Evolutionary conservation across 176 grass and related monocot species (phyloP), one percentile per base, ranked within the genome.

Genomic region (Tuctoria greenei): DNA sequence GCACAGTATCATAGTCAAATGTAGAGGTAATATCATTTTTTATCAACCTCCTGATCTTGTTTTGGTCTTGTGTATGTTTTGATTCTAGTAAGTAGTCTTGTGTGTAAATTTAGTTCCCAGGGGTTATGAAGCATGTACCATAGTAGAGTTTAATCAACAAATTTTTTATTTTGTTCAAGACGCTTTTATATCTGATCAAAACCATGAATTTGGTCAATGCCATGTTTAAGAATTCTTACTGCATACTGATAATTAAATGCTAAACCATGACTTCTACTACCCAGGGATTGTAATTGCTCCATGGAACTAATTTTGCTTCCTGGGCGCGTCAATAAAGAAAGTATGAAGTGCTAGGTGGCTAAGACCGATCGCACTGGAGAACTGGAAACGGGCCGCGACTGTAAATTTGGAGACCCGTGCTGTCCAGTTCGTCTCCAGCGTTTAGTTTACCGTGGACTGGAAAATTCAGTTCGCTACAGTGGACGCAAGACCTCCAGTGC

Each of bases 31-130:
- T 45, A 16, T 38, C 38, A 46, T 67, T 61, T 38, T 16, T 36
- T 14, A 10, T 3, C 10, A 57, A 2, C 24, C 7, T 28, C 61
- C 61, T 50, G 74, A 23, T 28, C 37, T 79, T 83, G 57, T 52
- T 57, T 83, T 74, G 36, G 62, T 68, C 76, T 54, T 75, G 70
- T 84, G 71, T 80, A 84, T 84, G 26, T 73, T 65, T 28, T 75
- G 68, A 64, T 70, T 74, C 25, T 73, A 60, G 61, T 24, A 6
- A 52, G 8, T 64, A 79, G 75, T 18, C 10, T 5, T 73, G 20
- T 74, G 41, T 87, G 86, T 79, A 80, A 40, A 8, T 75, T 69
- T 55, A 75, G 16, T 79, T 11, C 35, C 18, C 25, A 41, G 25
- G 79, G 20, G 68, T 54, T 34, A 55, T 69, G 20, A 20, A 69